Percentiles rank a stretch among this genome's conserved stretches.
These are phyloP conservation scores for Nemania bipapillata DNA, from an alignment of 2,329 filamentous ascomycete genomes.

Conservation along the genomic window DNA sequence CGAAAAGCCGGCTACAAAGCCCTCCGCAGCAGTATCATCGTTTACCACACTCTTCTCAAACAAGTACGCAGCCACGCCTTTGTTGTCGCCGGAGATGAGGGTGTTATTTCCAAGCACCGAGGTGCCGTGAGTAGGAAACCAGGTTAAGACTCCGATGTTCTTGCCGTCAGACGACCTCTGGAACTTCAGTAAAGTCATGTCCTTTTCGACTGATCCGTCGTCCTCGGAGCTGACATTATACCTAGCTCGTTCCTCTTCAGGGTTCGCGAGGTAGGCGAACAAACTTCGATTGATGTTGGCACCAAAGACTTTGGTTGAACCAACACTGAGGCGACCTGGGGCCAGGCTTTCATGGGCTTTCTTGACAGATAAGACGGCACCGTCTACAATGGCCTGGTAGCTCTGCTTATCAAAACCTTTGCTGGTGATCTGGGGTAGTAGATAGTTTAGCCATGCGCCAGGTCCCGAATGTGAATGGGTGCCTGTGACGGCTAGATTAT, in stretches of 20 bases:
- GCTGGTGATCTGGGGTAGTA: constrained; percentile 89
- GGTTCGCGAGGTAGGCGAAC: constrained; percentile 88
- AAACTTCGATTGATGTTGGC: constrained; percentile 90
- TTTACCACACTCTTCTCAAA: constrained; percentile 76
- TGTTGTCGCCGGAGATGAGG: constrained; percentile 92
- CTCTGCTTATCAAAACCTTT: constrained; percentile 87
- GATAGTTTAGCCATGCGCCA: constrained; percentile 92
- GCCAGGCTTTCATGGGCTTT: constrained; percentile 78
- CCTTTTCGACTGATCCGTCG: constrained; percentile 71
- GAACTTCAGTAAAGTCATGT: constrained; percentile 82
- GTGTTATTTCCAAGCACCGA: constrained; percentile 93
- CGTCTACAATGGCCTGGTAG: constrained; percentile 88
- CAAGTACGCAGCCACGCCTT: constrained; percentile 87
- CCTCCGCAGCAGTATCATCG: constrained; percentile 66
- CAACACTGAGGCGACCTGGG: constrained; percentile 61
- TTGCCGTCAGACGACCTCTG: constrained; percentile 77
- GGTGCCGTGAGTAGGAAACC: constrained; percentile 93
- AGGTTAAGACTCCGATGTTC: constrained; percentile 83
- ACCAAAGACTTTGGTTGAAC: constrained; percentile 74
- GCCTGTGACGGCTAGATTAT: constrained; percentile 88
- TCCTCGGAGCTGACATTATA: constrained; percentile 69
- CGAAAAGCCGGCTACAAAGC: constrained; percentile 90
- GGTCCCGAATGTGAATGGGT: constrained; percentile 94
- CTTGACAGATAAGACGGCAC: constrained; percentile 81
- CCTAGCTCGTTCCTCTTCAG: constrained; percentile 74